Evolutionary conservation across 2,329 filamentous ascomycete species (phyloP), one percentile per base, ranked within the genome.

Genomic region (Capronia epimyces): DNA sequence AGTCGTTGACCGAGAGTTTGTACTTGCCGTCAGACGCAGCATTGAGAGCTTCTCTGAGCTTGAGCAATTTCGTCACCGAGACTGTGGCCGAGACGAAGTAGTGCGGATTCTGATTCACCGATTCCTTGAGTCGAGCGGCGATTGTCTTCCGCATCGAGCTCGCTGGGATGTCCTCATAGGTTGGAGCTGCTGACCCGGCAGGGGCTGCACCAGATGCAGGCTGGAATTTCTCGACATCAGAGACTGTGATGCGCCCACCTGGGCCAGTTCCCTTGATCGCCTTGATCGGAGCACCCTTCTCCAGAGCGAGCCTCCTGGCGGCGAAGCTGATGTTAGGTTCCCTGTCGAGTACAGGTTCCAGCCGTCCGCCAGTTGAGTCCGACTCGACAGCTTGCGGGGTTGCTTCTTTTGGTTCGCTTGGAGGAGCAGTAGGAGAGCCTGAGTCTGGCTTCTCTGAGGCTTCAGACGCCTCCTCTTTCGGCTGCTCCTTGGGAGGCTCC

Each of bases 1-100:
- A 95, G 75, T 98, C 93, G 75, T 98, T 98, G 74, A 98, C 89
- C n/a, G 90, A 96, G 53, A 98, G 87, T 82, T 96, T 98, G 82
- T 95, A 98, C 73, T 89, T 84, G 74, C 91, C 93, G 57, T 95
- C 85, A 42, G 88, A 78, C 10, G 87, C 84, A 67, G 83, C 81
- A 76, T 98, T 98, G 62, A 98, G 82, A 52, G 91, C 89, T 74
- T 88, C 82, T 66, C 93, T 89, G 64, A 98, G 89, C 79, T 96
- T 97, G 66, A 95, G 77, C 43, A 98, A 87, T 81, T 97, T 97
- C 71, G 78, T 56, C 59, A 98, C 93, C 52, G 91, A 97, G 67
- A 98, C 81, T 63, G 82, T 83, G 65, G 89, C 86, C 64, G 88
- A 88, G 65, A 98, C 91, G 69, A 91, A 98, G 82, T 95, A 98